Evolutionary conservation across 768 basidiomycete genomes (phyloP), one percentile per base, ranked within the genome.

Genomic region (Suillus ampliporus): DNA sequence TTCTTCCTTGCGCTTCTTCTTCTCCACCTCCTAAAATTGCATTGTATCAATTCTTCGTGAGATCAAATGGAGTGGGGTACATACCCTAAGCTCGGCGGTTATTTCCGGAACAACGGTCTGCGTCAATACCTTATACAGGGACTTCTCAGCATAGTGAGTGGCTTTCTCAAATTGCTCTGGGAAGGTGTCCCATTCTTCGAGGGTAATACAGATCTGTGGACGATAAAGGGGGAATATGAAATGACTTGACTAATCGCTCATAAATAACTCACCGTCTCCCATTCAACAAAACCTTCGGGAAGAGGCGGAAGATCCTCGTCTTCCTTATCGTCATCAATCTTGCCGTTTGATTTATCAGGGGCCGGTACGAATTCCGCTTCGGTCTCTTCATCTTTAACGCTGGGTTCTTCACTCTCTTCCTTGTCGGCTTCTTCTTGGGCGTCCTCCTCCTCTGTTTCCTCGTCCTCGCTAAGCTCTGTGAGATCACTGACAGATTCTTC

Each of bases 111-210:
- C 87, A 51, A 95, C 83, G 51, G 82, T 79, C 47, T 88, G 85
- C 5, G 82, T 77, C 15, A 97, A 77, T 54, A 85, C 75, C 67
- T 88, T 90, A 73, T 90, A 85, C 23, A 98, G 80, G 14, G 88
- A 86, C 76, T 89, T 91, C 77, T 97, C 95, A 44, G 88, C 80
- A 58, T 90, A 89, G 74, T 97, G 88, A 2, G 87, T 86, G 2
- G 90, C 89, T 31, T 86, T 86, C 64, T 86, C 86, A 70, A 95
- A 96, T 44, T 80, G 87, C 40, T 90, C 86, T 14, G 88, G 84
- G 50, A 95, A 84, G 54, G 83, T 83, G 66, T 94, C 89, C 95
- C 95, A 98, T 66, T 98, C 94, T 14, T 84, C 79, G 3, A 94
- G 81, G 17, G 90, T 91, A 7, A 89, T 86, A 69, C 93, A 95